Evolutionary conservation across 257 asterid species (phyloP).

Genomic region (Nicotiana noctiflora): DNA sequence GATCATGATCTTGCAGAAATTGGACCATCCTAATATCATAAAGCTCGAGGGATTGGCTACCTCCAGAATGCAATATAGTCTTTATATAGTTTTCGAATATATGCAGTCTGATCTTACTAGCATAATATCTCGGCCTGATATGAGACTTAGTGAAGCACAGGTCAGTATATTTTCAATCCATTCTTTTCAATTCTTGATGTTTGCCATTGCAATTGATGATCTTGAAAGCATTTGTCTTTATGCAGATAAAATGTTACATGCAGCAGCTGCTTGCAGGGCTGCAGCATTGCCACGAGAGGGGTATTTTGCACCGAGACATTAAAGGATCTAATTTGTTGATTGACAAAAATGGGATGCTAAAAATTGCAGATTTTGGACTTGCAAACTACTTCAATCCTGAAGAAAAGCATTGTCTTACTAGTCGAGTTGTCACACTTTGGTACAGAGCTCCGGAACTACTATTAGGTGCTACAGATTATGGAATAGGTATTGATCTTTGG

Average conservation of each 20-base stretch:
- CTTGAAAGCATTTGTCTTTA: not conserved
- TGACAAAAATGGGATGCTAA: constrained; percentile 59
- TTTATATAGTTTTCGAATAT: constrained; percentile 64
- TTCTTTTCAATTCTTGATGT: not conserved
- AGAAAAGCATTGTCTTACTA: constrained; percentile 52
- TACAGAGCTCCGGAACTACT: constrained; percentile 78
- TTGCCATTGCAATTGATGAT: not conserved
- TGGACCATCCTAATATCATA: constrained; percentile 73
- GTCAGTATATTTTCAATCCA: constrained; percentile 15
- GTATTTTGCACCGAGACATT: constrained; percentile 71
- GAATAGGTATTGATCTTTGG: constrained; percentile 76
- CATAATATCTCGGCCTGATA: constrained; percentile 47
- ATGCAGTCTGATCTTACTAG: constrained; percentile 62
- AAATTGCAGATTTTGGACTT: constrained; percentile 79
- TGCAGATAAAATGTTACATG: constrained; percentile 74
- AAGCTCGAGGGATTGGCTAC: constrained; percentile 86
- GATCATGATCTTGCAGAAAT: constrained; percentile 48
- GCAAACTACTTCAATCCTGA: constrained; percentile 44
- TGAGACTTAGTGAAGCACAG: constrained; percentile 71
- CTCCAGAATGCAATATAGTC: constrained; percentile 86
- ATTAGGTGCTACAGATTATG: constrained; percentile 74
- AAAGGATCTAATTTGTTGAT: constrained; percentile 78
- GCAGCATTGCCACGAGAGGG: constrained; percentile 74
- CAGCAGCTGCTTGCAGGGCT: constrained; percentile 66
- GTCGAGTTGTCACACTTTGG: constrained; percentile 87